Conservation (phyloP, 1,284 basidiomycete species). For the Xerocomus nothofagi region DNA sequence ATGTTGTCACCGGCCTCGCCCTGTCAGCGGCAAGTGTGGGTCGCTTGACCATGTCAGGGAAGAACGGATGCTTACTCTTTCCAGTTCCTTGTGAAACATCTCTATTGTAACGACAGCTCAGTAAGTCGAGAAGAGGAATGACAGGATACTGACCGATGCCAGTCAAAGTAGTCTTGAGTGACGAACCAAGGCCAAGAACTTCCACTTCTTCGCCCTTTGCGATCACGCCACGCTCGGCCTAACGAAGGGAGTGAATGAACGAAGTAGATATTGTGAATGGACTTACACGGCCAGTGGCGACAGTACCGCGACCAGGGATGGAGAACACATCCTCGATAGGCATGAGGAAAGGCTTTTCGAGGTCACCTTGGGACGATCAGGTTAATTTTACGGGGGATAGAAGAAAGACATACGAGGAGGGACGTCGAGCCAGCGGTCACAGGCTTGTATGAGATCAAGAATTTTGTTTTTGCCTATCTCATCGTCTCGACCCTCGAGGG, state of each 20-base stretch:
- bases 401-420: conserved; percentile 70
- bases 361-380: conserved; percentile 61
- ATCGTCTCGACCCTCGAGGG: conserved; percentile 82
- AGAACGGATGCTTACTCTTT: conserved; percentile 56
- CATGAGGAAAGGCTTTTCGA: conserved; percentile 98
- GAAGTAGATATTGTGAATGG: not conserved
- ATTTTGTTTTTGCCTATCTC: conserved; percentile 86
- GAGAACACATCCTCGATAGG: conserved; percentile 98
- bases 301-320: conserved; percentile 97
- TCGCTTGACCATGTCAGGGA: not conserved
- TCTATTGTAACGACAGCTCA: conserved; percentile 49
- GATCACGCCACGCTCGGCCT: conserved; percentile 94
- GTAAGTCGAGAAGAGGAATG: not conserved
- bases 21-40: conserved; percentile 34
- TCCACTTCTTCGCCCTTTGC: conserved; percentile 95
- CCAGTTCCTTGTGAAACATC: conserved; percentile 99
- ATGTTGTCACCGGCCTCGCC: conserved; percentile 99
- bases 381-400: not conserved
- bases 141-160: conserved; percentile 73
- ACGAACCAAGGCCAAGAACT: conserved; percentile 84
- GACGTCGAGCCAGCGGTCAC: conserved; percentile 95
- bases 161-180: conserved; percentile 92
- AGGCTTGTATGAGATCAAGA: conserved; percentile 81
- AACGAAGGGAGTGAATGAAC: conserved; percentile 9
- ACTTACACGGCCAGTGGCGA: conserved; percentile 85